Conservation (phyloP, 139 green algal species). For the Dunaliella sp. region DNA sequence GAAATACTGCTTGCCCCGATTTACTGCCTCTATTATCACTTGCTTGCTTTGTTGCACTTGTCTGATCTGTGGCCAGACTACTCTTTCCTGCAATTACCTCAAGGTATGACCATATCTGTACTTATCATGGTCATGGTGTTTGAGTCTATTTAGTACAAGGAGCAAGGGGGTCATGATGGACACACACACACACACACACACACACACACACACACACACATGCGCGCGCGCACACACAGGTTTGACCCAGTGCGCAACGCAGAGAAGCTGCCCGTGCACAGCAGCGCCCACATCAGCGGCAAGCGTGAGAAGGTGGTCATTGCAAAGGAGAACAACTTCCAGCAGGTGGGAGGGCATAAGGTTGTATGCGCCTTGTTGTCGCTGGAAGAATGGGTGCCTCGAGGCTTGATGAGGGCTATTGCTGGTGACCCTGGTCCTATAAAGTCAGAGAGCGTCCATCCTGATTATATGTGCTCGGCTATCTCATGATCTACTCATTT, state of each 20-base stretch:
- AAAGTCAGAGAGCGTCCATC: too few species aligned
- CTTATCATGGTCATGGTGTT: too few species aligned
- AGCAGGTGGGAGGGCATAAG: slow-evolving; percentile 57
- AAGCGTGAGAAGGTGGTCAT: slow-evolving; percentile 81
- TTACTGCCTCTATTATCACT: neutral
- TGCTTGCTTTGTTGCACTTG: neutral
- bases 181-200: neutral
- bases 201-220: neutral
- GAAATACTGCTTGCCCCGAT: neutral
- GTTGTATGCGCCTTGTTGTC: too few species aligned
- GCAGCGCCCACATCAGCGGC: slow-evolving; percentile 47
- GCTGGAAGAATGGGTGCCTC: too few species aligned
- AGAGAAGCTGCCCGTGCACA: slow-evolving; percentile 60
- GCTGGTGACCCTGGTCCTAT: too few species aligned
- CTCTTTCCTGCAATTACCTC: neutral
- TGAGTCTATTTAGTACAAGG: too few species aligned
- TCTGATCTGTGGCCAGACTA: neutral
- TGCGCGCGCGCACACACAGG: slow-evolving; percentile 28
- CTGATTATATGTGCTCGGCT: too few species aligned
- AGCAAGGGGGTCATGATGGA: too few species aligned
- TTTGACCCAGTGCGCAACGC: slow-evolving; percentile 85
- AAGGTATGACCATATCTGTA: too few species aligned
- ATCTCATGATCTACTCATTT: too few species aligned
- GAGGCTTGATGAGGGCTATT: too few species aligned
- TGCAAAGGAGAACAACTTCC: slow-evolving; percentile 95